Evolutionary conservation across 2,329 filamentous ascomycete species (phyloP).

Genomic region (Epichloe gansuensis): DNA sequence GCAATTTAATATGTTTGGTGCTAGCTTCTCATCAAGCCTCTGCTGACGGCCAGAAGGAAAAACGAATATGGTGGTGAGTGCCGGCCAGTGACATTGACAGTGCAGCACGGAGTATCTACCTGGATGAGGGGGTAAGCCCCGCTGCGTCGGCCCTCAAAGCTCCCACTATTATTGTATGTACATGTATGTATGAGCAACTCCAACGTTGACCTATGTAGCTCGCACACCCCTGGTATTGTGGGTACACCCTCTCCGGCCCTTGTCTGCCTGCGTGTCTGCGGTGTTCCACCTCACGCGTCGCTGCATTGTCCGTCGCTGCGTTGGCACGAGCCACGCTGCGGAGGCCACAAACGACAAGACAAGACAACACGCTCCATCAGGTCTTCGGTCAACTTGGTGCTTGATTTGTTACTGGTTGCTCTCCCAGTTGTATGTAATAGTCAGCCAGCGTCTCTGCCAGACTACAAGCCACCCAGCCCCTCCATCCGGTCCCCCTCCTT

Average conservation of each 20-base stretch:
- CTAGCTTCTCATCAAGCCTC: not conserved
- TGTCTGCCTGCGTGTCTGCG: not conserved
- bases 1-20: not conserved
- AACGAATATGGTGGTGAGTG: not conserved
- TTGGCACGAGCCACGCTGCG: conserved; percentile 15
- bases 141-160: not conserved
- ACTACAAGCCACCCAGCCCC: conserved; percentile 14
- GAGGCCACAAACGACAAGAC: conserved; percentile 7
- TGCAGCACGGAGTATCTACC: not conserved
- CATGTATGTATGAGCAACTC: not conserved
- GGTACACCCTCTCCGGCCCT: not conserved
- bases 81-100: too few relatives aligned
- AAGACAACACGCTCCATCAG: conserved; percentile 3
- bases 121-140: conserved; percentile 3
- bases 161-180: not conserved
- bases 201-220: not conserved
- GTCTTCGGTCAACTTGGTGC: not conserved
- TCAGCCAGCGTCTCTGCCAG: not conserved
- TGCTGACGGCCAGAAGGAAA: conserved; percentile 1
- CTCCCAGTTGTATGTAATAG: not conserved
- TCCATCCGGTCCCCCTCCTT: conserved; percentile 11
- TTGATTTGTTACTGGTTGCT: not conserved
- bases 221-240: not conserved
- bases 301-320: conserved; percentile 10
- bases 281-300: conserved; percentile 3